These are phyloP conservation scores for Xylaria venustula DNA, from an alignment of 495 filamentous ascomycete genomes.

Conservation along the genomic window DNA sequence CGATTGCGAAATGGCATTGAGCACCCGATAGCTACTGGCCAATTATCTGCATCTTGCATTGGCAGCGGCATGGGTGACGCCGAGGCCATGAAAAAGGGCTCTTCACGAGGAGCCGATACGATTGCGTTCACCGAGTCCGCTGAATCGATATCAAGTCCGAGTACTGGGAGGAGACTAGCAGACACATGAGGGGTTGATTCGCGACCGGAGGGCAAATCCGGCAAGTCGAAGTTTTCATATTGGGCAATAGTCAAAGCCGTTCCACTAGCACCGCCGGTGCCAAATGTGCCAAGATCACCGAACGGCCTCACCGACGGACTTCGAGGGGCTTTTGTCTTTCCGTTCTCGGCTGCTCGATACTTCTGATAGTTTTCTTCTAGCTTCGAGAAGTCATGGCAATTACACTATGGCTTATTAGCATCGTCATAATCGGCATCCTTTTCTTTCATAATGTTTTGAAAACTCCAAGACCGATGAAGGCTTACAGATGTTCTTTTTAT, in stretches of 20 bases:
- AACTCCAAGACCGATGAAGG: not conserved
- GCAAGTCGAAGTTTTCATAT: conserved; percentile 11
- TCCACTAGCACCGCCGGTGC: conserved; percentile 20
- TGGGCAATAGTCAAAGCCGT: conserved; percentile 13
- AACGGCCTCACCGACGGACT: not conserved
- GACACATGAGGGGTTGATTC: not conserved
- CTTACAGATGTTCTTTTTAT: conserved; percentile 27
- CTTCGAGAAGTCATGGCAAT: conserved; percentile 28
- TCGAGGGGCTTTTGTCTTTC: not conserved
- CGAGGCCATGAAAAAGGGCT: conserved; percentile 3
- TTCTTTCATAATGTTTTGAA: not conserved
- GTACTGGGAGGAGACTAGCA: not conserved
- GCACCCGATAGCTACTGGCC: conserved; percentile 24
- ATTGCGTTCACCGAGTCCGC: not conserved
- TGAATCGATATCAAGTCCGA: conserved; percentile 6
- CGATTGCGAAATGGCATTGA: conserved; percentile 18
- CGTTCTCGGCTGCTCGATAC: not conserved
- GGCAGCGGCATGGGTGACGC: not conserved
- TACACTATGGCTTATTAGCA: conserved; percentile 18
- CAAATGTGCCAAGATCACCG: conserved; percentile 23
- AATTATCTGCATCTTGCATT: not conserved
- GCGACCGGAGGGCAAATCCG: not conserved
- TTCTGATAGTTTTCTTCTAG: conserved; percentile 19
- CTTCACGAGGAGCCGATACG: conserved; percentile 5
- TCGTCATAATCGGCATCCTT: too few species aligned